Evolutionary conservation across 2,329 filamentous ascomycete genomes (phyloP).

Genomic region (Ambrosiella cleistominuta): DNA sequence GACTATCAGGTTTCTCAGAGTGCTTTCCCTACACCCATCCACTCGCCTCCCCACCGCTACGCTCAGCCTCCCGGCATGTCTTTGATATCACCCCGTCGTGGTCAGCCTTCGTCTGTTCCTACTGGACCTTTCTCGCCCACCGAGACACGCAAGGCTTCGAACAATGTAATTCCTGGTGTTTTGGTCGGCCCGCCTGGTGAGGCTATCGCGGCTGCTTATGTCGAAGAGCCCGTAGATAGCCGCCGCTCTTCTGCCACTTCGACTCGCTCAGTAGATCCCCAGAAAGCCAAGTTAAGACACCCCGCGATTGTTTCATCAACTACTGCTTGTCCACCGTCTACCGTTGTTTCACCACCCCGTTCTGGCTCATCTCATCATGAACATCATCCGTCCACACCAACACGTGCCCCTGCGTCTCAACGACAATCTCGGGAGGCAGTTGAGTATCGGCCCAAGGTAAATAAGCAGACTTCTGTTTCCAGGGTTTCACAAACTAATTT

Average conservation of each 20-base stretch:
- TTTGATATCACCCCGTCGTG: not conserved
- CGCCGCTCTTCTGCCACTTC: not conserved
- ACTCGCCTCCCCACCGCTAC: constrained; percentile 19
- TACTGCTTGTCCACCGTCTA: too few species aligned
- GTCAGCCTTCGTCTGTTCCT: not conserved
- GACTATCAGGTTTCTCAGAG: constrained; percentile 38
- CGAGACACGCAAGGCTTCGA: not conserved
- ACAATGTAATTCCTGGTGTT: not conserved
- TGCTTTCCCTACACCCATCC: constrained; percentile 30
- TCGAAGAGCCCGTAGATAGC: not conserved
- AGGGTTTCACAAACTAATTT: not conserved
- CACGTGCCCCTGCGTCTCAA: not conserved
- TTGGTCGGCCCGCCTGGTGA: not conserved
- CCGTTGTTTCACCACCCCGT: not conserved
- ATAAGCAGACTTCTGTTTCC: not conserved
- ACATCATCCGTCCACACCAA: not conserved
- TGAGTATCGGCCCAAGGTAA: not conserved
- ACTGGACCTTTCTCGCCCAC: not conserved
- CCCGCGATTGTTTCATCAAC: too few species aligned
- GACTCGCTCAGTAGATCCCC: not conserved
- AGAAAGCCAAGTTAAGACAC: too few species aligned
- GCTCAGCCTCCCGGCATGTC: not conserved
- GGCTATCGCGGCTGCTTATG: not conserved
- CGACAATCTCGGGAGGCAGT: not conserved
- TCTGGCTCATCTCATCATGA: not conserved